These are phyloP conservation scores for Glycyrrhiza uralensis DNA, from an alignment of 306 rosid species.

Conservation along the genomic window DNA sequence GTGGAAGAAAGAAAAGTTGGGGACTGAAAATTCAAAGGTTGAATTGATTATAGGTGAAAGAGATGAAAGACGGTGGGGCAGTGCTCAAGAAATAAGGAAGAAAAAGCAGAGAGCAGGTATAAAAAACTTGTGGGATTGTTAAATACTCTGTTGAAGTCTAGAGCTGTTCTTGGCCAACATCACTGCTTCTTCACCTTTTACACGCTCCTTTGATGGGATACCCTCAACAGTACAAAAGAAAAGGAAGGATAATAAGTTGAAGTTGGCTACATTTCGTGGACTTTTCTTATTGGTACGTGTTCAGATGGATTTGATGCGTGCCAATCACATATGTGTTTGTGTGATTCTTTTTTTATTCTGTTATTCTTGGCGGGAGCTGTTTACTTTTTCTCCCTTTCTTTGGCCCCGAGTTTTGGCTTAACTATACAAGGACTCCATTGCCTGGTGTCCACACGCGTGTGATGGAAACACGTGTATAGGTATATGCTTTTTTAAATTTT, in stretches of 20 bases:
- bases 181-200: constrained; percentile 30
- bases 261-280: constrained; percentile 37
- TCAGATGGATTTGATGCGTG: constrained; percentile 33
- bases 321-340: constrained; percentile 37
- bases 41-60: constrained; percentile 47
- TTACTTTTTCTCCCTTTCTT: neutral
- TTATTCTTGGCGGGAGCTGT: constrained; percentile 49
- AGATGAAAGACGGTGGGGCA: constrained; percentile 52
- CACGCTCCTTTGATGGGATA: constrained; percentile 37
- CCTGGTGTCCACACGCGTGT: constrained; percentile 46
- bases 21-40: constrained; percentile 49
- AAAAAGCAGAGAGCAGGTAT: neutral
- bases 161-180: constrained; percentile 42
- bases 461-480: constrained; percentile 52
- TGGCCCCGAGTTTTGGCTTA: constrained; percentile 53
- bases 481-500: constrained; percentile 28
- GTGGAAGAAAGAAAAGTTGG: constrained; percentile 43
- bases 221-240: constrained; percentile 14
- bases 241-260: constrained; percentile 13
- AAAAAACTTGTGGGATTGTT: constrained; percentile 11
- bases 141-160: constrained; percentile 28
- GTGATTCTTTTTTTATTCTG: constrained; percentile 36
- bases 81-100: constrained; percentile 11
- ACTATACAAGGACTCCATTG: constrained; percentile 38
- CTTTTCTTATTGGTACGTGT: constrained; percentile 38